Conservation (phyloP, 192 early-diverging fungal genomes). For the Entrophospora sp. region DNA sequence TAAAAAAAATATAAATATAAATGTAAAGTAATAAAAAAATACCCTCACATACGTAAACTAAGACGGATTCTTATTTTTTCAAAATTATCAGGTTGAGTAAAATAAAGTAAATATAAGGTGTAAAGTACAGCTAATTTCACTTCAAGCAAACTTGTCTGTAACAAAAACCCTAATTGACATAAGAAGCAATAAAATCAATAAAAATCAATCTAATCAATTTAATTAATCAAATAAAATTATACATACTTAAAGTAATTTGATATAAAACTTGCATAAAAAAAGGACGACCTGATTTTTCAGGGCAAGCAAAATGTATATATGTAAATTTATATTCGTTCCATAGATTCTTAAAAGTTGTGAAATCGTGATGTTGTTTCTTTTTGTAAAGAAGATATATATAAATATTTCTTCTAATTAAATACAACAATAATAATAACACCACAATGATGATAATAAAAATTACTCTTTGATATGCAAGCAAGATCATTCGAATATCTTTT, state of each 20-base stretch:
- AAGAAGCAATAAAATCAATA: not conserved
- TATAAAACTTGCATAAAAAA: slow-evolving; percentile 46
- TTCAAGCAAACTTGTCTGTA: slow-evolving; percentile 16
- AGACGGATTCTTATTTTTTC: slow-evolving; percentile 39
- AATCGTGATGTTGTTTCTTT: slow-evolving; percentile 11
- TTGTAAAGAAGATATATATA: too few relatives aligned
- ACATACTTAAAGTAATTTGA: slow-evolving; percentile 36
- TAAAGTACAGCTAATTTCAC: slow-evolving; percentile 43
- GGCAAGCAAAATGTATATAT: slow-evolving; percentile 48
- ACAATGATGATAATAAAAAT: too few relatives aligned
- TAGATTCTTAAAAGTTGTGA: slow-evolving; percentile 36
- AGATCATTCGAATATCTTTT: not conserved
- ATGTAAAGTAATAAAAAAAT: not conserved
- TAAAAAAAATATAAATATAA: not conserved
- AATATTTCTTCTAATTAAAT: too few relatives aligned
- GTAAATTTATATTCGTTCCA: slow-evolving; percentile 48
- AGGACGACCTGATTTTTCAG: slow-evolving; percentile 45
- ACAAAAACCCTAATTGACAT: not conserved
- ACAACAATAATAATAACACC: too few relatives aligned
- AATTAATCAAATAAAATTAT: slow-evolving; percentile 26
- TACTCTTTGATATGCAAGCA: not conserved
- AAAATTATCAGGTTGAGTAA: slow-evolving; percentile 47
- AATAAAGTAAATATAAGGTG: slow-evolving; percentile 46
- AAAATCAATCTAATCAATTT: not conserved
- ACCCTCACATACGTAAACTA: slow-evolving; percentile 25